Percentiles rank a stretch among this genome's conserved stretches.
Evolutionary conservation across 1,284 basidiomycete species (phyloP).

Genomic region (Rhodotorula sp.): DNA sequence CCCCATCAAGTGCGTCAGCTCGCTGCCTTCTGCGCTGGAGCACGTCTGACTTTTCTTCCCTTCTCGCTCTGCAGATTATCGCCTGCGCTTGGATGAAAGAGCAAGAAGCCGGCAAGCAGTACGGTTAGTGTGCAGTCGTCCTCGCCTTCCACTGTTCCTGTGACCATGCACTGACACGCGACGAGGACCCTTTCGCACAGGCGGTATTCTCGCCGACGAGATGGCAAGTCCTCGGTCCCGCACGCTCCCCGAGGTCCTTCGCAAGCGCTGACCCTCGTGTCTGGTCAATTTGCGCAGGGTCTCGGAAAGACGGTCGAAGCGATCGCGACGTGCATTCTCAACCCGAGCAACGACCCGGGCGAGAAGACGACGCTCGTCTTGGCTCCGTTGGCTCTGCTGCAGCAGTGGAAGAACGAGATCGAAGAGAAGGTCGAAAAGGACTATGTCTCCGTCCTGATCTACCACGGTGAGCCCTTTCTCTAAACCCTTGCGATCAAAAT

Average conservation of each 20-base stretch:
- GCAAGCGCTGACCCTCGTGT: not conserved
- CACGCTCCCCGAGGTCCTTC: not conserved
- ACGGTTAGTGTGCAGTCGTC: slow-evolving; percentile 47
- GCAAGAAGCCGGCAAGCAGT: slow-evolving; percentile 41
- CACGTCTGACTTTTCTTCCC: not conserved
- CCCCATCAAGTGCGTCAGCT: slow-evolving; percentile 44
- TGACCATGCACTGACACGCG: slow-evolving; percentile 31
- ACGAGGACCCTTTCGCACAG: slow-evolving; percentile 27
- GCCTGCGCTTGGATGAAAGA: slow-evolving; percentile 54
- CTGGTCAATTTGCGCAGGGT: slow-evolving; percentile 44
- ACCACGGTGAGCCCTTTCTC: slow-evolving; percentile 53
- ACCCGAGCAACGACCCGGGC: slow-evolving; percentile 57
- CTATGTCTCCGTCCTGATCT: slow-evolving; percentile 52
- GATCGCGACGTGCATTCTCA: slow-evolving; percentile 67
- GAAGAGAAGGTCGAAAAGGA: slow-evolving; percentile 57
- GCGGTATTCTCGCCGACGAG: slow-evolving; percentile 50
- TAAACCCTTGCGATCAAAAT: not conserved
- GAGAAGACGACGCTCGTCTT: slow-evolving; percentile 62
- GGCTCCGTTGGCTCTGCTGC: slow-evolving; percentile 65
- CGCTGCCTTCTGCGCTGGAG: not conserved
- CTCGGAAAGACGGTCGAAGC: slow-evolving; percentile 63
- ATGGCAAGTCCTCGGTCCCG: slow-evolving; percentile 47
- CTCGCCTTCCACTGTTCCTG: not conserved
- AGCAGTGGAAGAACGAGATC: slow-evolving; percentile 63
- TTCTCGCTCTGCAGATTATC: slow-evolving; percentile 58